Evolutionary conservation across 768 basidiomycete species (phyloP).

Genomic region (Lepiota subincarnata): DNA sequence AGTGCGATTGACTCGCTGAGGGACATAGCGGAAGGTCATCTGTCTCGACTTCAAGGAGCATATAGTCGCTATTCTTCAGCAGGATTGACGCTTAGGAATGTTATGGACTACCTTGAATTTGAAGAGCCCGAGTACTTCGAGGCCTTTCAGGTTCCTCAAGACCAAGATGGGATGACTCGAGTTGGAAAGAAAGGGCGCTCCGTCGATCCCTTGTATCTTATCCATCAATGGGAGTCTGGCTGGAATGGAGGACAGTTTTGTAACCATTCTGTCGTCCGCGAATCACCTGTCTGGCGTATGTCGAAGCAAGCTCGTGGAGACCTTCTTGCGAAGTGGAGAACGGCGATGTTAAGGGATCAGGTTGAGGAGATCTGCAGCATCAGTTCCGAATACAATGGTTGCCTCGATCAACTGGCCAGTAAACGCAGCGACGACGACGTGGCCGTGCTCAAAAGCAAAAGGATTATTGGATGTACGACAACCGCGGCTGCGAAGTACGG

Average conservation of each 20-base stretch:
- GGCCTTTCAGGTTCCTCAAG: constrained; percentile 40
- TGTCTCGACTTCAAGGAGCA: constrained; percentile 19
- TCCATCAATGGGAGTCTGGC: constrained; percentile 45
- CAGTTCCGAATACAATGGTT: constrained; percentile 35
- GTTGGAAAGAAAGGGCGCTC: constrained; percentile 37
- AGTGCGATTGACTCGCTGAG: constrained; percentile 37
- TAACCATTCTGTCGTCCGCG: constrained; percentile 19
- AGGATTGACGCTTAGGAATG: constrained; percentile 19
- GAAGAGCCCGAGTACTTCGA: constrained; percentile 40
- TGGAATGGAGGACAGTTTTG: constrained; percentile 40
- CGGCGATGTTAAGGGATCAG: constrained; percentile 29
- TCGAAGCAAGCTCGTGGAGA: constrained; percentile 20
- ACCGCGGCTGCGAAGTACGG: constrained; percentile 64
- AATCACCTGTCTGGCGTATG: constrained; percentile 35
- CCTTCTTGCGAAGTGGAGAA: constrained; percentile 29
- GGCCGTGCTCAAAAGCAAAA: constrained; percentile 37
- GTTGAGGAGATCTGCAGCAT: constrained; percentile 30
- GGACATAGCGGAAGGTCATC: constrained; percentile 11
- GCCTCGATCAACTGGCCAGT: constrained; percentile 30
- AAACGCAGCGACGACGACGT: constrained; percentile 31
- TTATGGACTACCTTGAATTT: constrained; percentile 49
- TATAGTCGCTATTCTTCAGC: neutral
- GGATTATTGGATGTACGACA: constrained; percentile 66
- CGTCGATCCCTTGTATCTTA: constrained; percentile 35
- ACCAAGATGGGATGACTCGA: constrained; percentile 39